Base-by-base conservation (phyloP, 1,139 yeast genomes). In the Fermentozyma sake region DNA sequence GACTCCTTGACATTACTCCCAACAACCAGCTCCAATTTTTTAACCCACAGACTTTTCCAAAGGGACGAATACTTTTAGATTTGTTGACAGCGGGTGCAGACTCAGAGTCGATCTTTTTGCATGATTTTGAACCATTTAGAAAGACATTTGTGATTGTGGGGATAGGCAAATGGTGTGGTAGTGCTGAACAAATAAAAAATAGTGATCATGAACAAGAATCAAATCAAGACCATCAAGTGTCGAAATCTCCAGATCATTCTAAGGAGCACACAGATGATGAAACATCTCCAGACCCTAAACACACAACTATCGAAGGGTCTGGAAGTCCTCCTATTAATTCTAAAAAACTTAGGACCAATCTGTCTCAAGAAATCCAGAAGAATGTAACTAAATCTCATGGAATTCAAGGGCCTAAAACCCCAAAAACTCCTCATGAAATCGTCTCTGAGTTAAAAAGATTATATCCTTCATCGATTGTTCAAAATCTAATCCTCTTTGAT, bases 41-140 rank as follows among this genome's bases (percentile, higher is more conserved):
- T 61, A 83, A 84, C 42, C 96, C 97, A 1, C 93, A 80, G 45
- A 78, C 81, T 0, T 84, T 75, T 44, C 96, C 96, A 1, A 69
- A 71, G 28, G 97, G 97, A 0, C 60, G 79, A 28, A 55, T 85
- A 1, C 50, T 76, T 10, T 81, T 72, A 42, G 80, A 80, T 32
- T 76, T 77, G 38, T 57, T 52, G 13, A 55, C 72, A 0, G 44
- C 68, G 2, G 52, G 61, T 17, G 69, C 71, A 8, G 85, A 80
- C 33, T 61, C 67, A 14, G 84, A 79, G 28, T 61, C 63, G 12
- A 57, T 77, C 7, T 80, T 83, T 34, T 60, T 89, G 30, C 85
- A 83, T 42, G 96, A 89, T 52, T 77, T 89, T 39, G 97, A 91
- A 52, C 95, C 96, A 1, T 85, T 71, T 52, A 59, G 97, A 29